Percentiles rank a stretch among this genome's conserved stretches.
phyloP scores from a whole-genome alignment of 257 asterid species.

The Capsicum pubescens region DNA sequence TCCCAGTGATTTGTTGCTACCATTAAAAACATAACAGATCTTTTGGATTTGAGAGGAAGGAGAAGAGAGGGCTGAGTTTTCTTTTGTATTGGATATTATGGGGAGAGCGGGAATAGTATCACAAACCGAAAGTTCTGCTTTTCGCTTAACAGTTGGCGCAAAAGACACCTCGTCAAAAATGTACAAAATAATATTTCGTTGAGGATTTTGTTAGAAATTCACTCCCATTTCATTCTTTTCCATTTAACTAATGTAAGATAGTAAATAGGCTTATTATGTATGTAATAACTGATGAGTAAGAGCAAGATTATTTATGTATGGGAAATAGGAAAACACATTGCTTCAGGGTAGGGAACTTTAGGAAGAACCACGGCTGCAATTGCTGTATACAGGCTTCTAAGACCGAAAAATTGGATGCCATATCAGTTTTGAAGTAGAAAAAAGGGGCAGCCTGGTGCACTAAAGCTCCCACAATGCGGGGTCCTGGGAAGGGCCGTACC shows the following conservation, averaged over 20 bases:
- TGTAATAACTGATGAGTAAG: background rate
- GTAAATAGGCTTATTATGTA: background rate
- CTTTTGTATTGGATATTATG: background rate
- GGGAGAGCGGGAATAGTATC: background rate
- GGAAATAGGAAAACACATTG: background rate
- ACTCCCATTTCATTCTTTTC: background rate
- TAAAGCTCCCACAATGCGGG: too few relatives aligned
- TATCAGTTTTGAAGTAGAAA: background rate
- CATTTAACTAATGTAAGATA: background rate
- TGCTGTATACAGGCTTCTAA: background rate
- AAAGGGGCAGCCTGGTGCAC: too few relatives aligned
- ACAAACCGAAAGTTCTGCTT: background rate
- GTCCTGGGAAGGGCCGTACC: too few relatives aligned
- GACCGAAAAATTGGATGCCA: background rate
- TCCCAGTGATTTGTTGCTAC: slow-evolving; percentile 7
- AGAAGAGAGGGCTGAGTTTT: background rate
- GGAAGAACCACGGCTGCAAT: background rate
- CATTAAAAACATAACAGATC: background rate
- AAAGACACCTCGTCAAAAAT: background rate
- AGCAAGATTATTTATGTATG: background rate
- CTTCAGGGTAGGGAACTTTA: background rate
- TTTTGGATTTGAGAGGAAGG: slow-evolving; percentile 11
- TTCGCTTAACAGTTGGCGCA: background rate
- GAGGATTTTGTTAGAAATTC: background rate
- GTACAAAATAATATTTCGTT: background rate